A percentile compares a stretch with the other conserved stretches of the same genome.
Evolutionary conservation across 352 stramenopile genomes (phyloP).

Genomic region (Phytophthora pisi): DNA sequence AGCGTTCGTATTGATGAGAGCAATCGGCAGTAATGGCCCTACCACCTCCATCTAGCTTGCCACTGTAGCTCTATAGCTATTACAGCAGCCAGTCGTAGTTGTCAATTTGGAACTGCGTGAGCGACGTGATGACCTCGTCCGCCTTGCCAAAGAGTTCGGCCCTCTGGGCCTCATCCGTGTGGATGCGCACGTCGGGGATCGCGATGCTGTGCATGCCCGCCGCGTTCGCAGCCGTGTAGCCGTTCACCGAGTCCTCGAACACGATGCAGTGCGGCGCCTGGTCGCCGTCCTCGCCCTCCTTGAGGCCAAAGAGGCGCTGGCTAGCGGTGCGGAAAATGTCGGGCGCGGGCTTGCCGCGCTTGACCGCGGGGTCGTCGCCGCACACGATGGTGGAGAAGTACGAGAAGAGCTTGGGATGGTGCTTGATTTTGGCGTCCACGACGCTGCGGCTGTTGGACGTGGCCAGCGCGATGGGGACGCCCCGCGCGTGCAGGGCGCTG

Average conservation of each 20-base stretch:
- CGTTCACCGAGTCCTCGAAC: conserved; percentile 81
- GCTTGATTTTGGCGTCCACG: conserved; percentile 67
- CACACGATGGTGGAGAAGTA: conserved; percentile 79
- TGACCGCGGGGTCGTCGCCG: conserved; percentile 74
- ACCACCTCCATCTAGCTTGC: conserved; percentile 2
- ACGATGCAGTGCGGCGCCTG: conserved; percentile 59
- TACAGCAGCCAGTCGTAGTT: conserved; percentile 59
- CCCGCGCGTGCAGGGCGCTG: conserved; percentile 45
- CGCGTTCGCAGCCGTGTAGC: conserved; percentile 63
- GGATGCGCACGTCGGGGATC: conserved; percentile 73
- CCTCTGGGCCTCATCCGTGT: conserved; percentile 51
- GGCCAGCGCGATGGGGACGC: conserved; percentile 70
- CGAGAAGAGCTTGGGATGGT: conserved; percentile 76
- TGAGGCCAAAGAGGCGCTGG: conserved; percentile 53
- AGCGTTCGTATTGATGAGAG: conserved; percentile 30
- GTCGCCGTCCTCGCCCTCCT: conserved; percentile 37
- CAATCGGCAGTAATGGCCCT: conserved; percentile 4
- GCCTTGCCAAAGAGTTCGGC: conserved; percentile 57
- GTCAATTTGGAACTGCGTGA: conserved; percentile 63
- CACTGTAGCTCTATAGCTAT: not conserved
- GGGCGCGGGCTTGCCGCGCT: conserved; percentile 72
- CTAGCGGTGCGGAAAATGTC: conserved; percentile 83
- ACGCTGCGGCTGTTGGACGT: conserved; percentile 74
- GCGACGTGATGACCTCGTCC: conserved; percentile 65
- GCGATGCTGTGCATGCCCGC: conserved; percentile 77